These are phyloP conservation scores for Fusarium brevicatenulatum DNA, from an alignment of 2,329 filamentous ascomycete species.

Conservation along the genomic window DNA sequence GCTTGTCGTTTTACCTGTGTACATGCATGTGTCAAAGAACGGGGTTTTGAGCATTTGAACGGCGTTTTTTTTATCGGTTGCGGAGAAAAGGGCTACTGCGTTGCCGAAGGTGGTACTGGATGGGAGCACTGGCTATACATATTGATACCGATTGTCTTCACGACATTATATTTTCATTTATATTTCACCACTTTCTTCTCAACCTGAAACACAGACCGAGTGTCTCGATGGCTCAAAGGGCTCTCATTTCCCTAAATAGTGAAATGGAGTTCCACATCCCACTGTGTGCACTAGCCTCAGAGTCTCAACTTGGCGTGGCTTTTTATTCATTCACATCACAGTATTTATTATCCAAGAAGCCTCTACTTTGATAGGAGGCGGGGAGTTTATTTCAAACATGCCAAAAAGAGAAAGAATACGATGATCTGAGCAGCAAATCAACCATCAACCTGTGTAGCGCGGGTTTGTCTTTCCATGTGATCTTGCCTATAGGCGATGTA, in stretches of 20 bases:
- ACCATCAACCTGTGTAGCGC: neutral
- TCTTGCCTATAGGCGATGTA: neutral
- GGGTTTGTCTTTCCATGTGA: neutral
- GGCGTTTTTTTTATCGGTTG: slow-evolving; percentile 41
- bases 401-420: slow-evolving; percentile 16
- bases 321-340: slow-evolving; percentile 13
- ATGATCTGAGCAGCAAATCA: slow-evolving; percentile 14
- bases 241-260: neutral
- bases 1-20: slow-evolving; percentile 28
- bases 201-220: neutral
- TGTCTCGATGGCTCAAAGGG: neutral
- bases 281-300: slow-evolving; percentile 19
- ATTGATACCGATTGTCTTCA: slow-evolving; percentile 43
- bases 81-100: slow-evolving; percentile 35
- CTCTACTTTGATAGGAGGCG: slow-evolving; percentile 10
- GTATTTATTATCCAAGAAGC: neutral
- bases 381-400: slow-evolving; percentile 7
- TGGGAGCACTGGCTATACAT: slow-evolving; percentile 30
- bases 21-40: slow-evolving; percentile 39
- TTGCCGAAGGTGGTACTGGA: slow-evolving; percentile 32
- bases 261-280: slow-evolving; percentile 6
- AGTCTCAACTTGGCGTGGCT: slow-evolving; percentile 24
- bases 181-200: neutral
- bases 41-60: slow-evolving; percentile 46
- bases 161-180: slow-evolving; percentile 21